Evolutionary conservation across 1,284 basidiomycete genomes (phyloP), one percentile per base, ranked within the genome.

Genomic region (Ustilago nuda): DNA sequence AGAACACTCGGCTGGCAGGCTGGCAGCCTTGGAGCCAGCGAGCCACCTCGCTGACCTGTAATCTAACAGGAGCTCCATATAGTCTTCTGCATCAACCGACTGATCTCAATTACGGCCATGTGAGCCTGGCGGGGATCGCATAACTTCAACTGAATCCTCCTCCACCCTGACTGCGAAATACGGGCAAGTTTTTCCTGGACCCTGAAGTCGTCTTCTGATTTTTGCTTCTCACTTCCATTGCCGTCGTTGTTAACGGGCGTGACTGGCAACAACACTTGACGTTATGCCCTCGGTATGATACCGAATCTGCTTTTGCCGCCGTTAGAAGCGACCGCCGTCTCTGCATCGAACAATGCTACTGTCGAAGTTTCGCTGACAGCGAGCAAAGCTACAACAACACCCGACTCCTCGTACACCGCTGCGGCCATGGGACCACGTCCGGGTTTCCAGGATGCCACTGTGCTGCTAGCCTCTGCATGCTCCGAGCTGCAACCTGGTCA

Each of bases 401-500:
- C 8, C 52, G 36, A 53, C 32, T 19, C 43, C 5, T 8, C 43
- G n/a, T 19, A 19, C 17, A 2, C n/a, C n/a, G 43, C n/a, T n/a
- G 13, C 56, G 7, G 8, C 58, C 9, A 35, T 51, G 39, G 50
- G 56, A 32, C 27, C 64, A 41, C 56, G 41, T 19, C 13, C 32
- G 5, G 56, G 43, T 2, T 74, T 73, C 33, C 48, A 56, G 11
- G 75, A 78, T 66, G 65, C 52, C 2, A 78, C 76, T 8, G 50
- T 51, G 9, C 54, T 60, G n/a, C 71, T 78, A 19, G 52, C 41
- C 15, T 57, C 69, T 4, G 68, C 66, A 11, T 78, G 76, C 43
- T n/a, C 27, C 2, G 55, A 58, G 3, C 88, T 76, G 9, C 56
- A 54, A 39, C 87, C 89, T 1, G 91, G 90, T 12, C 88, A 89